Evolutionary conservation across 2,329 filamentous ascomycete genomes (phyloP), one percentile per base, ranked within the genome.

Genomic region (Ophiostoma ips): DNA sequence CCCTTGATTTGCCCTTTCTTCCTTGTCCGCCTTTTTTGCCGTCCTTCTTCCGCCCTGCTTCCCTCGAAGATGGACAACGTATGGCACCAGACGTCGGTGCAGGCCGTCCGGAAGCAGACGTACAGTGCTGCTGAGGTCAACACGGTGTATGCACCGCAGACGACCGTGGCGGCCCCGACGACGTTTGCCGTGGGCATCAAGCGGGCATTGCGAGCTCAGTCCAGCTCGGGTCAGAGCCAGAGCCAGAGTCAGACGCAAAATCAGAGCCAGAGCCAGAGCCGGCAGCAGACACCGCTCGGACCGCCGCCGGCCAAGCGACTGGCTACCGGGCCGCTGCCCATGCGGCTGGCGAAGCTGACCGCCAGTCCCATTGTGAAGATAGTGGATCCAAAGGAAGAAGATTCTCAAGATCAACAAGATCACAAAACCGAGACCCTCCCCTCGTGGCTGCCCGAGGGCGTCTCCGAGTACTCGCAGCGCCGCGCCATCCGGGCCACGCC

Each of bases 391-490:
- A 24, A 46, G 18, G 30, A 33, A 11, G 40, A 30, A 9, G 21
- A 28, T 8, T 2, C 10, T 11, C 19, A 45, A 28, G 41, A 45
- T 10, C 12, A 6, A 33, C 10, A n/a, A 34, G 8, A 6, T 12
- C 33, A 11, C 11, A 10, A 28, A 57, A 53, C 10, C 4, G 21
- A 19, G 19, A n/a, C n/a, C n/a, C n/a, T n/a, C n/a, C 61, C 36
- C 55, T 57, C 37, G 52, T 72, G 34, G 59, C 58, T 38, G 67
- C 73, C 15, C 75, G 73, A 59, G 60, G 63, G 28, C 21, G 45
- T 46, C 5, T 72, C 72, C 15, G 74, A 80, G 53, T 79, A 79
- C 58, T 73, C 76, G 0, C 79, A 83, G 58, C 68, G 78, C 47
- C 68, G 64, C 47, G 57, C 58, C 3, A 64, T 78, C 45, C 66